Percentiles rank a stretch among this genome's conserved stretches.
Conservation (phyloP, 1,284 basidiomycete genomes). For the Cutaneotrichosporon curvatum region DNA sequence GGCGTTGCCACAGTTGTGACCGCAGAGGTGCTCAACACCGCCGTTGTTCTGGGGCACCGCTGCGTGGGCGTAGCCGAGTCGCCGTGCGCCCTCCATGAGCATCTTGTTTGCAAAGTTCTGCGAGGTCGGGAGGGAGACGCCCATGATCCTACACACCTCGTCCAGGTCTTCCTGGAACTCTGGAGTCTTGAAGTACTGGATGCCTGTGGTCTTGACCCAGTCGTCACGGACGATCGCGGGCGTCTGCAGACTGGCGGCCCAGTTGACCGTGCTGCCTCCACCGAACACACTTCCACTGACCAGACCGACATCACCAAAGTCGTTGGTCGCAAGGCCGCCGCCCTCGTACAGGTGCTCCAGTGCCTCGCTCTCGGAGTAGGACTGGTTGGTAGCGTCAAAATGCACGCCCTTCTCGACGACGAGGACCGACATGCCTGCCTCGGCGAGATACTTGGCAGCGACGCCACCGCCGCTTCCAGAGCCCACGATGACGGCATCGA, state of each 20-base stretch:
- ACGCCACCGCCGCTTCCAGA: conserved; percentile 48
- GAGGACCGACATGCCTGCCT: conserved; percentile 40
- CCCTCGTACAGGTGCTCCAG: conserved; percentile 44
- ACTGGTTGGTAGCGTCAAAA: conserved; percentile 37
- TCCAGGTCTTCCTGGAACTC: conserved; percentile 11
- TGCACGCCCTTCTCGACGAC: conserved; percentile 49
- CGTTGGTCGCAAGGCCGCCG: conserved; percentile 42
- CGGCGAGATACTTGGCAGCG: conserved; percentile 39
- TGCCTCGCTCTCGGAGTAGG: conserved; percentile 38
- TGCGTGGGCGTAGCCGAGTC: conserved; percentile 14
- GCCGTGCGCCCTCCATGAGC: conserved; percentile 24
- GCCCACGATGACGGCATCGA: conserved; percentile 39
- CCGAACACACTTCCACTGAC: conserved; percentile 48
- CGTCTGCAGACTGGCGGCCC: conserved; percentile 44
- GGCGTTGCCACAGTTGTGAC: conserved; percentile 15
- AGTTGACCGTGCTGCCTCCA: conserved; percentile 50
- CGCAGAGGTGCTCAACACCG: conserved; percentile 1
- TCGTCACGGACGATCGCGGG: conserved; percentile 6
- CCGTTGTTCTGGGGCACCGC: conserved; percentile 22
- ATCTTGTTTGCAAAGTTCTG: conserved; percentile 21
- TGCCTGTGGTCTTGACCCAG: conserved; percentile 6
- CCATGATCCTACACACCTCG: conserved; percentile 7
- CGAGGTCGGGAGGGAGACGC: conserved; percentile 12
- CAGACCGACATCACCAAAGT: conserved; percentile 43
- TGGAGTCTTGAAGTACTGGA: conserved; percentile 4